phyloP scores from a whole-genome alignment of 768 basidiomycete species.

The Boletus coccyginus region DNA sequence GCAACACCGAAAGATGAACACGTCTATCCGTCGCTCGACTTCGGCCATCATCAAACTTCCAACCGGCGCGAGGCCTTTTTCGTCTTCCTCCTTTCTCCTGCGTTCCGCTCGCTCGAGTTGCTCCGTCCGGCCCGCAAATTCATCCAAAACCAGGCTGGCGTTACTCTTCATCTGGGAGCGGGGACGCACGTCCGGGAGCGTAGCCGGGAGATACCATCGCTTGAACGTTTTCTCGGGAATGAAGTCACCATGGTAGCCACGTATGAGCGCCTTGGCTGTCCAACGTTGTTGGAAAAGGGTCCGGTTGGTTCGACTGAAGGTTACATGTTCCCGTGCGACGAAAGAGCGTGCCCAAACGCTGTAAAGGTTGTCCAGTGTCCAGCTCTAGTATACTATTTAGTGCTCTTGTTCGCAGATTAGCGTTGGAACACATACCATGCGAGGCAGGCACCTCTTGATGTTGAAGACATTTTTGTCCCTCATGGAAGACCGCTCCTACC shows the following conservation, averaged over 20 bases:
- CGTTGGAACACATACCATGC: constrained; percentile 55
- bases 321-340: constrained; percentile 41
- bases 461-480: constrained; percentile 47
- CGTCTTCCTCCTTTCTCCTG: constrained; percentile 50
- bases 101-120: constrained; percentile 41
- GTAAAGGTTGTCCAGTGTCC: constrained; percentile 85
- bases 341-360: constrained; percentile 81
- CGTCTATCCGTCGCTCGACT: constrained; percentile 92
- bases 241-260: constrained; percentile 94
- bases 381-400: constrained; percentile 56
- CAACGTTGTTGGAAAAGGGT: constrained; percentile 92
- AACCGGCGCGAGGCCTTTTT: constrained; percentile 78
- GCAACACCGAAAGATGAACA: constrained; percentile 86
- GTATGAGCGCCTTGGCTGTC: constrained; percentile 79
- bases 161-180: constrained; percentile 36
- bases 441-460: constrained; percentile 60
- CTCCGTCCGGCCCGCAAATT: constrained; percentile 56
- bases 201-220: constrained; percentile 88
- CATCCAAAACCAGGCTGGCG: constrained; percentile 45
- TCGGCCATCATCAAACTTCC: constrained; percentile 94
- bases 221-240: constrained; percentile 93
- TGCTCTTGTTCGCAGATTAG: background rate
- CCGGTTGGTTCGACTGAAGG: constrained; percentile 53
- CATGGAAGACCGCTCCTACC: constrained; percentile 32
- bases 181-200: constrained; percentile 82